These are phyloP conservation scores for Typha latifolia DNA, from an alignment of 176 grass and related monocot genomes.

Conservation along the genomic window DNA sequence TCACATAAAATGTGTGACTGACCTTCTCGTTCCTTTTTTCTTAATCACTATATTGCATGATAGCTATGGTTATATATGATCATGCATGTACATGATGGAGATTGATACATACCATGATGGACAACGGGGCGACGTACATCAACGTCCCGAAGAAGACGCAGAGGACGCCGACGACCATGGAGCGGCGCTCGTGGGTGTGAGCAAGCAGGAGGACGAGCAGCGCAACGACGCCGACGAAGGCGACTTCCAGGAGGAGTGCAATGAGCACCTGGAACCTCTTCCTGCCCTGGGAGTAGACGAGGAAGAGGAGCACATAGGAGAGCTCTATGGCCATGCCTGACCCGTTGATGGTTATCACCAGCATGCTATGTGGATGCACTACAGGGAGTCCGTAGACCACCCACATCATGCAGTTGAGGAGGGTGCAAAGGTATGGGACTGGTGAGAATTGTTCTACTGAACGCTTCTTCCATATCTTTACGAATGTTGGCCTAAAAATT, in stretches of 20 bases:
- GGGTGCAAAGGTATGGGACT: constrained; percentile 77
- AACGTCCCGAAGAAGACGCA: constrained; percentile 80
- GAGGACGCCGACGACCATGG: constrained; percentile 84
- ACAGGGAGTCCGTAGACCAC: constrained; percentile 74
- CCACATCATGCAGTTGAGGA: constrained; percentile 99
- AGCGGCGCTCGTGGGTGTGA: constrained; percentile 48
- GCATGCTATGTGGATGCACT: constrained; percentile 90
- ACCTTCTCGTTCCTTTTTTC: too few relatives aligned
- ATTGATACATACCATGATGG: constrained; percentile 80
- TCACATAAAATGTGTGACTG: too few relatives aligned
- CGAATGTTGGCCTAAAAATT: constrained; percentile 62
- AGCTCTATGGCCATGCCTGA: constrained; percentile 77
- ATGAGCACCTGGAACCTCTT: constrained; percentile 40
- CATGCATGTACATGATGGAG: too few relatives aligned
- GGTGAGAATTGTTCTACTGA: constrained; percentile 89
- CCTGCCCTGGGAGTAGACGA: constrained; percentile 45
- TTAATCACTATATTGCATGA: too few relatives aligned
- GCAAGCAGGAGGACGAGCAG: constrained; percentile 47
- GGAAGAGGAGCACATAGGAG: constrained; percentile 67
- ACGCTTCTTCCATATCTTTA: constrained; percentile 70
- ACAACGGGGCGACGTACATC: constrained; percentile 94
- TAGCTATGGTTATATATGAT: too few relatives aligned
- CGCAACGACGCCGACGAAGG: constrained; percentile 46
- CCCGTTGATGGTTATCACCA: constrained; percentile 94
- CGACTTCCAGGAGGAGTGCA: constrained; percentile 41